Conservation (phyloP, 2,329 filamentous ascomycete genomes). For the Colletotrichum siamense region DNA sequence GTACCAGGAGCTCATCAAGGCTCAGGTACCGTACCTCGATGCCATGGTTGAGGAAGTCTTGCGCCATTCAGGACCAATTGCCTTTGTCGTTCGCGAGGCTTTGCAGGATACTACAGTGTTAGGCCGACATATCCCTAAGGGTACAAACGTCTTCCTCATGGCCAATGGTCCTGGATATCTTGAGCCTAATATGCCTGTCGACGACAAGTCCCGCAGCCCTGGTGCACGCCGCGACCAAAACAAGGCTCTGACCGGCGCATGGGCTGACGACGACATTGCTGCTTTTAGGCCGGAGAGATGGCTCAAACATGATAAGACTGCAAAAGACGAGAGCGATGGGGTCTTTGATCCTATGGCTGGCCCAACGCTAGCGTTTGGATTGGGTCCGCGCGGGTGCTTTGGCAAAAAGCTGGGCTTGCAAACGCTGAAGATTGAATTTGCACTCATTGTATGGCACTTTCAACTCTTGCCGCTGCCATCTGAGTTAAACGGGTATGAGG, state of each 20-base stretch:
- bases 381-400: conserved; percentile 41
- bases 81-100: conserved; percentile 27
- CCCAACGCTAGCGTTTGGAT: conserved; percentile 37
- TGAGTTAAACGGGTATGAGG: background rate
- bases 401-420: conserved; percentile 40
- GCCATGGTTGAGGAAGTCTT: conserved; percentile 36
- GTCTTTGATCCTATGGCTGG: conserved; percentile 37
- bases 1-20: conserved; percentile 26
- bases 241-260: background rate
- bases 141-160: conserved; percentile 34
- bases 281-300: conserved; percentile 26
- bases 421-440: conserved; percentile 37
- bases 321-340: background rate
- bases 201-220: conserved; percentile 27
- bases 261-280: conserved; percentile 11
- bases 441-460: conserved; percentile 43
- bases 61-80: conserved; percentile 25
- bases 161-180: conserved; percentile 32
- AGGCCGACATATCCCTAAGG: conserved; percentile 36
- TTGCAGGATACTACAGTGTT: conserved; percentile 35
- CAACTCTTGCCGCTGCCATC: conserved; percentile 27
- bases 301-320: conserved; percentile 1
- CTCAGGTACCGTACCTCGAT: conserved; percentile 33
- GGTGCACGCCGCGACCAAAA: background rate
- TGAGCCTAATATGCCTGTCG: conserved; percentile 27